phyloP scores from a whole-genome alignment of 1,284 basidiomycete species.

The Pascua sp. region DNA sequence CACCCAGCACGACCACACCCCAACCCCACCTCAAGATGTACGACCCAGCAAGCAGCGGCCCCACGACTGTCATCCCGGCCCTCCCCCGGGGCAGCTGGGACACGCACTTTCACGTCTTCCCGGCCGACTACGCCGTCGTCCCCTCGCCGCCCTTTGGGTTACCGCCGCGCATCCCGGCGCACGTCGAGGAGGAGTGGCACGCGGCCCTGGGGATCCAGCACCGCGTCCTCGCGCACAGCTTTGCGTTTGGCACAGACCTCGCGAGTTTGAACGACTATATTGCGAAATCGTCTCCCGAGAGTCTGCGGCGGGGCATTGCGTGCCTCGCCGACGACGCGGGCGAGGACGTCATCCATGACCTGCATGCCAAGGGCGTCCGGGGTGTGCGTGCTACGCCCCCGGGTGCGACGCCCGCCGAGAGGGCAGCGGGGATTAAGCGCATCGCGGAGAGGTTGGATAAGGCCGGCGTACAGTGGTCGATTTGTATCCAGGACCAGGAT shows the following conservation, averaged over 20 bases:
- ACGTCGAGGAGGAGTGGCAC: neutral
- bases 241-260: conserved; percentile 3
- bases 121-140: neutral
- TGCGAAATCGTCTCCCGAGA: neutral
- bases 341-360: neutral
- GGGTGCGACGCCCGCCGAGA: neutral
- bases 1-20: too few species aligned
- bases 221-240: conserved; percentile 8
- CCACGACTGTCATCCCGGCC: neutral
- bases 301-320: conserved; percentile 1
- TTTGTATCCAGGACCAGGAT: conserved; percentile 7
- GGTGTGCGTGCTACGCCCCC: conserved; percentile 3
- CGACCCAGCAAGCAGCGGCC: neutral
- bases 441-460: neutral
- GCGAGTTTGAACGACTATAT: neutral
- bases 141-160: neutral
- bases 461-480: conserved; percentile 9
- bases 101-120: conserved; percentile 18
- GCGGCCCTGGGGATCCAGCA: conserved; percentile 1
- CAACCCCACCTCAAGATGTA: too few species aligned
- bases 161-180: conserved; percentile 1
- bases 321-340: neutral
- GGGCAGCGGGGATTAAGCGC: neutral
- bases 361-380: conserved; percentile 3
- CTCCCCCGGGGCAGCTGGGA: conserved; percentile 7